phyloP scores from a whole-genome alignment of 176 grass and related monocot genomes.

The Elaeis guineensis region DNA sequence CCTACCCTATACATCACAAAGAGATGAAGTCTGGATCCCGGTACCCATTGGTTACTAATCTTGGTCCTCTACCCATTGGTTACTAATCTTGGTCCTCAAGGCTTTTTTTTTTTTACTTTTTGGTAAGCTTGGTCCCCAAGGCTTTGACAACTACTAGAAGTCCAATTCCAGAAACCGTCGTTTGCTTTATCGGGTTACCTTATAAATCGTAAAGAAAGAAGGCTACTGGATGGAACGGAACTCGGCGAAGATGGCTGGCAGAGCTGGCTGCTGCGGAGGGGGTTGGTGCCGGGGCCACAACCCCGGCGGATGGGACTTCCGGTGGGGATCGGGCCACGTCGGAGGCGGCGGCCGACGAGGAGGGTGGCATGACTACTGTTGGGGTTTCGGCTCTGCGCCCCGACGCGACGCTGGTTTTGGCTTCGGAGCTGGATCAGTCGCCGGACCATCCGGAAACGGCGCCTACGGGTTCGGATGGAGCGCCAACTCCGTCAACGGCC shows the following conservation, averaged over 20 bases:
- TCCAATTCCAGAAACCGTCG: too few species aligned
- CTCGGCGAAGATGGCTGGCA: not conserved
- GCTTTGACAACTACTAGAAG: too few species aligned
- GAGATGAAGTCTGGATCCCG: too few species aligned
- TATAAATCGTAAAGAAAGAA: too few species aligned
- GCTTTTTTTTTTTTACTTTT: too few species aligned
- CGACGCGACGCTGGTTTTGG: constrained; percentile 2
- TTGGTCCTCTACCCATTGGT: too few species aligned
- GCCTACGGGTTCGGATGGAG: not conserved
- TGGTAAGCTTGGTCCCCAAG: too few species aligned
- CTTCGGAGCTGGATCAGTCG: not conserved
- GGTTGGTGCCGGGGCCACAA: not conserved
- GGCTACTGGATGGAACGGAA: too few species aligned
- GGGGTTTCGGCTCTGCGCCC: not conserved
- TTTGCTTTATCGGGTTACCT: too few species aligned
- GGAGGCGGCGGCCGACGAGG: not conserved
- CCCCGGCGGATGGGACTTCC: not conserved
- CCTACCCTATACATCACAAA: too few species aligned
- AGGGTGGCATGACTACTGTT: not conserved
- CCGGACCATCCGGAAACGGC: not conserved
- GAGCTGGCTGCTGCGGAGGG: not conserved
- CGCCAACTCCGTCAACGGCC: not conserved
- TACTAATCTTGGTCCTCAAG: too few species aligned
- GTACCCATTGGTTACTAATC: too few species aligned
- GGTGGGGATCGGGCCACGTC: not conserved